phyloP scores from a whole-genome alignment of 371 early-diverging fungal genomes.

The Apophysomyces sp. region DNA sequence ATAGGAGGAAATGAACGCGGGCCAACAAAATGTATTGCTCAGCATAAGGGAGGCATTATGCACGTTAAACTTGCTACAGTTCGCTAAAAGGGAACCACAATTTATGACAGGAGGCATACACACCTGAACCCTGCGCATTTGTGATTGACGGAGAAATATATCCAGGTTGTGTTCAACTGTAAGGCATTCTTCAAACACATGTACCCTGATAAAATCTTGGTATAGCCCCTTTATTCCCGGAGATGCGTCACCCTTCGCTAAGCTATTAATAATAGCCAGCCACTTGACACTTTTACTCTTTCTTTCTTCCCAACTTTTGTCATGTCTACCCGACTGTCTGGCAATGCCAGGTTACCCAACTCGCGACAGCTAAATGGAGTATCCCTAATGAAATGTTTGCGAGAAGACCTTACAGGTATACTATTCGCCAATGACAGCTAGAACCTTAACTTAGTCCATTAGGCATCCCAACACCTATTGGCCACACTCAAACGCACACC shows the following conservation, averaged over 20 bases:
- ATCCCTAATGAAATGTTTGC: slow-evolving; percentile 5
- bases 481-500: background rate
- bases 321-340: background rate
- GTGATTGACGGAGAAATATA: background rate
- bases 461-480: background rate
- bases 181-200: background rate
- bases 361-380: slow-evolving; percentile 9
- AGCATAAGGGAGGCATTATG: background rate
- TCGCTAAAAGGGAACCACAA: background rate
- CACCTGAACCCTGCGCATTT: slow-evolving; percentile 1
- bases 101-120: background rate
- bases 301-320: background rate
- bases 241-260: background rate
- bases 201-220: background rate
- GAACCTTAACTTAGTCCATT: background rate
- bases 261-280: background rate
- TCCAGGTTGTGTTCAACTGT: background rate
- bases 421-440: background rate
- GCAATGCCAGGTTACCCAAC: slow-evolving; percentile 1
- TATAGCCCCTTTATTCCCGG: background rate
- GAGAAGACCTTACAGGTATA: slow-evolving; percentile 7
- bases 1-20: slow-evolving; percentile 2
- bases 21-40: background rate
- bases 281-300: background rate
- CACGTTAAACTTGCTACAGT: background rate